phyloP scores from a whole-genome alignment of 2,329 filamentous ascomycete species.

The Alternaria novae-zelandiae region DNA sequence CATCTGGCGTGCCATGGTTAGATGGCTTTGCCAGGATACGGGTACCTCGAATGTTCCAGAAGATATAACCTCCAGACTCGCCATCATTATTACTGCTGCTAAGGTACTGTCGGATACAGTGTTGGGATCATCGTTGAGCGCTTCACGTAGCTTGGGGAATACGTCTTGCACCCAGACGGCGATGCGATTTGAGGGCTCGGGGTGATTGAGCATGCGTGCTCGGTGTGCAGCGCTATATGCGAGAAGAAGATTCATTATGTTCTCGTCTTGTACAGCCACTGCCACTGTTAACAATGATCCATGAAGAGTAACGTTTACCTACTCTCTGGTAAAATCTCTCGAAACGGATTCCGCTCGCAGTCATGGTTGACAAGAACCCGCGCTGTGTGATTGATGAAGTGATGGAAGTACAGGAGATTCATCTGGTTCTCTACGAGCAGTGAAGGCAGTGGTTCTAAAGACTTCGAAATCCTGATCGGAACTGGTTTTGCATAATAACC shows the following conservation, averaged over 20 bases:
- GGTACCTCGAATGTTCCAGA: slow-evolving; percentile 81
- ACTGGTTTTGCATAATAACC: slow-evolving; percentile 76
- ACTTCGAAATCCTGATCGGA: slow-evolving; percentile 66
- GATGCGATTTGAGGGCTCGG: slow-evolving; percentile 77
- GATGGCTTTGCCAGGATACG: slow-evolving; percentile 80
- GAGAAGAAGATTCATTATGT: slow-evolving; percentile 77
- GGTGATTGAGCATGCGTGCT: slow-evolving; percentile 74
- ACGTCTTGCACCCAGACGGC: slow-evolving; percentile 80
- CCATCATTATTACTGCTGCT: slow-evolving; percentile 83
- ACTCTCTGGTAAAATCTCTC: slow-evolving; percentile 67
- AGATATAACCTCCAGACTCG: slow-evolving; percentile 82
- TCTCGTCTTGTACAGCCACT: slow-evolving; percentile 72
- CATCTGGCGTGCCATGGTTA: slow-evolving; percentile 76
- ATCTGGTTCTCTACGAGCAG: slow-evolving; percentile 74
- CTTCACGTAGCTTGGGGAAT: slow-evolving; percentile 73
- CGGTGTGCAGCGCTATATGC: slow-evolving; percentile 87
- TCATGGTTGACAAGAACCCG: slow-evolving; percentile 68
- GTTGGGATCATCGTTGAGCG: slow-evolving; percentile 60
- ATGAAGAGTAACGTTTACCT: slow-evolving; percentile 36
- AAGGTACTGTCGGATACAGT: slow-evolving; percentile 73
- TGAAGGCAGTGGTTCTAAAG: slow-evolving; percentile 62
- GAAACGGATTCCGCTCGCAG: slow-evolving; percentile 66
- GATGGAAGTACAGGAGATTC: slow-evolving; percentile 78
- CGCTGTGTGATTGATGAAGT: slow-evolving; percentile 81
- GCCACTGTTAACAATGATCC: slow-evolving; percentile 25